Base-by-base conservation (phyloP, 2,329 filamentous ascomycete species). In the Grosmannia huntii region DNA sequence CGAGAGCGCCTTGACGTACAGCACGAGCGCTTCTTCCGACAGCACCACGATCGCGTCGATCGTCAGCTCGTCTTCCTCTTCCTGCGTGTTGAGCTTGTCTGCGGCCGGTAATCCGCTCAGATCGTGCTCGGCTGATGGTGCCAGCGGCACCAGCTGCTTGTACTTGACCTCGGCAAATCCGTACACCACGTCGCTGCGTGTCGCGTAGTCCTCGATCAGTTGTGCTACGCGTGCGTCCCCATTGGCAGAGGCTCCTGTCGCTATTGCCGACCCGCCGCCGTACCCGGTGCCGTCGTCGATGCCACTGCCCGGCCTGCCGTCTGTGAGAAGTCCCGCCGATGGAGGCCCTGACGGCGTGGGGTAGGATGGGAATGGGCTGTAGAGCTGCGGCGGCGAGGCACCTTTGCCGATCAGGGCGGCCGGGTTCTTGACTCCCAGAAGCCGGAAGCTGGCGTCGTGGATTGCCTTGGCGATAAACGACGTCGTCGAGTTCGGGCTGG, bases 121-220 rank as follows among this genome's bases (percentile, higher is more conserved):
- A 6, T 83, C 84, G 64, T 87, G 83, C 54, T 89, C 84, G 63
- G 80, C 81, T 0, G 88, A 92, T 1, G 92, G 94, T 1, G 89
- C 84, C 51, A 94, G 75, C 3, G 94, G 94, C 55, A 96, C 83
- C n/a, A 99, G 80, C 71, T 99, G 94, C 71, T 95, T 94, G 72
- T 95, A 96, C 72, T 99, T 99, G 68, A 99, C 92, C 72, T 99
- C 92, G 6, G 94, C 94, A 71, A 99, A 97, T 3, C 92, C 91
- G 69, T 91, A 99, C 3, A 99, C 91, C 52, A 96, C 94, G 69
- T 99, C 91, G 68, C 91, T 96, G 46, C 91, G 81, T 36, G 90
- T 94, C 1, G 94, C 94, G 63, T 89, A 86, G 65, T 97, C 91
- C 69, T 99, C 92, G 59, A 97, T 90, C 51, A 83, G 80, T 66